Evolutionary conservation across 805 yeast genomes (phyloP), one percentile per base, ranked within the genome.

Genomic region (Saccharomycopsis capsularis): DNA sequence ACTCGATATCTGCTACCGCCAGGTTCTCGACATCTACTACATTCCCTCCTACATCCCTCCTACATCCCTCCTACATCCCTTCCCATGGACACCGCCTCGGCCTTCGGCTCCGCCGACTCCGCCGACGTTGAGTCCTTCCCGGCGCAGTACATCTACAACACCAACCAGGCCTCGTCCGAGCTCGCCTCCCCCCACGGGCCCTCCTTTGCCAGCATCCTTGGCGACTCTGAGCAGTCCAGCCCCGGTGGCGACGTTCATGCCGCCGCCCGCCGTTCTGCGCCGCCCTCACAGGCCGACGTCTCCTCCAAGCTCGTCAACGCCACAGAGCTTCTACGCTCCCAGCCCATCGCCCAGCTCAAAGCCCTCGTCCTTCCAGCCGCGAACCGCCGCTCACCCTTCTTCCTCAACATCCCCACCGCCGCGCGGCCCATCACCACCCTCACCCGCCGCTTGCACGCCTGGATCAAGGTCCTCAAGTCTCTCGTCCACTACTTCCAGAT

Each of bases 381-480:
- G 19, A 45, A 52, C 29, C 32, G 27, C 22, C 29, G 37, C 16
- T 49, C 53, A 7, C 55, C 55, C 3, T 52, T 44, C 29, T 41
- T 27, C 36, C 38, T 47, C 18, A 41, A 46, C 19, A 13, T 52
- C 24, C 55, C 55, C 3, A n/a, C 42, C 19, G 30, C 23, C 15
- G 25, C 46, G 3, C 36, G 46, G 23, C 55, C 55, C 3, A 30
- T 52, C 19, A 27, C 36, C 30, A 42, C 35, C 36, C 24, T 52
- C 29, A 41, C 45, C 25, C 24, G 23, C 15, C 39, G 55, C 18
- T 44, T 52, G 27, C 52, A 50, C 5, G 42, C 42, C 3, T 52
- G 55, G 55, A 43, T 42, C 41, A 35, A 41, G 24, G 43, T 52
- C 7, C 21, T 52, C n/a, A 42, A 48, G 13, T 48, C 52, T 1